These are phyloP conservation scores for Xylariaceae sp. DNA, from an alignment of 2,329 filamentous ascomycete genomes.

Conservation along the genomic window DNA sequence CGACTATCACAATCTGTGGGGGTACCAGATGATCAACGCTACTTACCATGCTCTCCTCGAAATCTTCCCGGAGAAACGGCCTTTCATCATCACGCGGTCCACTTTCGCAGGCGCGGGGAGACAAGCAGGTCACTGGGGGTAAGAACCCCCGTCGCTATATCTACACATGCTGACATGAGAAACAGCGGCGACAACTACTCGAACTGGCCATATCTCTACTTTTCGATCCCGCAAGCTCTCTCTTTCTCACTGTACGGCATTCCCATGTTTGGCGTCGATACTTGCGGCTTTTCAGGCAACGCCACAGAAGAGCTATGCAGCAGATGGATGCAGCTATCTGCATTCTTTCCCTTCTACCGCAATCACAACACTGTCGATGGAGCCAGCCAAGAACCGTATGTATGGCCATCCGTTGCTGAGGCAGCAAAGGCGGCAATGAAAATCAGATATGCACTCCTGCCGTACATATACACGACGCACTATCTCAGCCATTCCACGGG, in stretches of 20 bases:
- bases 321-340: slow-evolving; percentile 70
- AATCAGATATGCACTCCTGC: slow-evolving; percentile 68
- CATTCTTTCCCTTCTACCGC: slow-evolving; percentile 76
- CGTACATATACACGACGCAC: slow-evolving; percentile 75
- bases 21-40: slow-evolving; percentile 71
- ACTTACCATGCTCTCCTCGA: slow-evolving; percentile 69
- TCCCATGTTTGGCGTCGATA: slow-evolving; percentile 73
- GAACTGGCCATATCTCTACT: slow-evolving; percentile 70
- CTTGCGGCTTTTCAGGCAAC: slow-evolving; percentile 69
- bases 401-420: slow-evolving; percentile 64
- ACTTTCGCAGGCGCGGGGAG: slow-evolving; percentile 77
- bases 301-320: slow-evolving; percentile 67
- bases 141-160: slow-evolving; percentile 9
- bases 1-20: slow-evolving; percentile 79
- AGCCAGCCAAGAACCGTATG: slow-evolving; percentile 67
- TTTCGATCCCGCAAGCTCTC: slow-evolving; percentile 74
- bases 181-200: slow-evolving; percentile 66
- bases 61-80: slow-evolving; percentile 66
- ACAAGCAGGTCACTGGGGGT: slow-evolving; percentile 75
- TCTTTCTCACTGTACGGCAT: slow-evolving; percentile 73
- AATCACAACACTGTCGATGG: slow-evolving; percentile 69
- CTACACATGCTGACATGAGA: slow-evolving; percentile 1
- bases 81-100: slow-evolving; percentile 80
- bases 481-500: slow-evolving; percentile 64
- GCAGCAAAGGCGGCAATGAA: slow-evolving; percentile 65